Evolutionary conservation across 495 filamentous ascomycete species (phyloP).

Genomic region (Xylaria bambusicola): DNA sequence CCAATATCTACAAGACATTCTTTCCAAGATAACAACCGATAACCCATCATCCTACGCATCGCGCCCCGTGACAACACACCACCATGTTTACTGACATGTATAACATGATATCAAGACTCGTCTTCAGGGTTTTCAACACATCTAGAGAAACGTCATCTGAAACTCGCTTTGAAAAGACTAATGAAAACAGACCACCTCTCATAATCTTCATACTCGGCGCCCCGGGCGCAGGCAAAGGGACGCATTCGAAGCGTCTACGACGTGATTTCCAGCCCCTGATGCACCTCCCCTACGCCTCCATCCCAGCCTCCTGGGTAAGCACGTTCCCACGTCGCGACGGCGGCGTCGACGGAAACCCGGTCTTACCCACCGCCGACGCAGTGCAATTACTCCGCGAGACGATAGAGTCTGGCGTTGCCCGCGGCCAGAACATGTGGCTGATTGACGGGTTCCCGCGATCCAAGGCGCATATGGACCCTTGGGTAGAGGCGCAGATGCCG

Average conservation of each 20-base stretch:
- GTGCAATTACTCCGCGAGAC: slow-evolving; percentile 14
- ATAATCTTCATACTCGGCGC: slow-evolving; percentile 54
- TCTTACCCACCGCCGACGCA: slow-evolving; percentile 13
- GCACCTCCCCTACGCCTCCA: slow-evolving; percentile 25
- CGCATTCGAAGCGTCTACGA: slow-evolving; percentile 25
- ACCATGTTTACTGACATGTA: no score
- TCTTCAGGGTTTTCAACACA: no score
- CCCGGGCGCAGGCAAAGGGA: slow-evolving; percentile 60
- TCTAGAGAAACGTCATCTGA: no score
- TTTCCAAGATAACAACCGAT: no score
- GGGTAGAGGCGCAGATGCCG: slow-evolving; percentile 13
- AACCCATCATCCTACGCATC: no score
- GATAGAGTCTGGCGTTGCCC: slow-evolving; percentile 12
- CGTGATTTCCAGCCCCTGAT: slow-evolving; percentile 12
- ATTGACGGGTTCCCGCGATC: slow-evolving; percentile 22
- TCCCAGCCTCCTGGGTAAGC: slow-evolving; percentile 24
- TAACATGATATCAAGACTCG: no score
- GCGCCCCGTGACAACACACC: no score
- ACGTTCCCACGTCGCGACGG: slow-evolving; percentile 20
- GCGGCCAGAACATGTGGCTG: slow-evolving; percentile 20
- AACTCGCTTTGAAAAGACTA: no score
- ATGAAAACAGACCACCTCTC: no score
- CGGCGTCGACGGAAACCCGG: not conserved
- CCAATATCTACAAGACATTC: no score
- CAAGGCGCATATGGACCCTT: slow-evolving; percentile 16